Conservation (phyloP, 768 basidiomycete genomes). For the Leccinum obscurum region DNA sequence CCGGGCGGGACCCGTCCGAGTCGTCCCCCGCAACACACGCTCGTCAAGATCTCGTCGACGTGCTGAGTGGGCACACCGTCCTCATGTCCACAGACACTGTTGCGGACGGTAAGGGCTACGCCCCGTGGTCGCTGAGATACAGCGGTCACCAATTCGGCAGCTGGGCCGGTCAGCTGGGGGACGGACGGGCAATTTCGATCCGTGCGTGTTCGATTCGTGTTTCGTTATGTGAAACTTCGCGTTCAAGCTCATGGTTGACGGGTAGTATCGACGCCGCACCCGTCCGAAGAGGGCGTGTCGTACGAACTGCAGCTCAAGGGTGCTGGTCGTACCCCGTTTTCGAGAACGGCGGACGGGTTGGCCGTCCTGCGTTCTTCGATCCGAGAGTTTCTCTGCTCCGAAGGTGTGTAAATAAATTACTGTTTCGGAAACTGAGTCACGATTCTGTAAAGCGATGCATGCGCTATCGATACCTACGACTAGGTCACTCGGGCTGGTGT, state of each 20-base stretch:
- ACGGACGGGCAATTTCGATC: slow-evolving; percentile 93
- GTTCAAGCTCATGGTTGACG: slow-evolving; percentile 6
- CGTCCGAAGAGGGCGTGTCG: slow-evolving; percentile 47
- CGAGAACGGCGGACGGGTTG: slow-evolving; percentile 88
- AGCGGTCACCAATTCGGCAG: slow-evolving; percentile 88
- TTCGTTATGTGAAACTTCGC: slow-evolving; percentile 2
- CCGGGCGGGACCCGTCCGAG: slow-evolving; percentile 8
- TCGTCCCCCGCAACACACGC: slow-evolving; percentile 40
- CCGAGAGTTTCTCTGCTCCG: slow-evolving; percentile 90
- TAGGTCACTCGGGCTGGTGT: slow-evolving; percentile 78
- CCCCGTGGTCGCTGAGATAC: slow-evolving; percentile 85
- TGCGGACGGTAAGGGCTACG: slow-evolving; percentile 37
- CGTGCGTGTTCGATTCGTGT: slow-evolving; percentile 37
- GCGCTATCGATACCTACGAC: slow-evolving; percentile 89
- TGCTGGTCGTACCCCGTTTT: slow-evolving; percentile 91
- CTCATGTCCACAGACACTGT: slow-evolving; percentile 47
- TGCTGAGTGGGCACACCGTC: slow-evolving; percentile 75
- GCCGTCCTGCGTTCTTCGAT: slow-evolving; percentile 95
- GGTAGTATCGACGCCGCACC: slow-evolving; percentile 77
- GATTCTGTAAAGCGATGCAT: slow-evolving; percentile 51
- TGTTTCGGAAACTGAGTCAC: neutral
- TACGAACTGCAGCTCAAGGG: slow-evolving; percentile 97
- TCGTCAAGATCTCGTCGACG: slow-evolving; percentile 74
- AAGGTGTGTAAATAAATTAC: slow-evolving; percentile 48
- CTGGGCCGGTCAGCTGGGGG: slow-evolving; percentile 95